A percentile compares a stretch with the other conserved stretches of the same genome.
These are phyloP conservation scores for Citrus hindsii DNA, from an alignment of 345 rosid genomes.

Conservation along the genomic window DNA sequence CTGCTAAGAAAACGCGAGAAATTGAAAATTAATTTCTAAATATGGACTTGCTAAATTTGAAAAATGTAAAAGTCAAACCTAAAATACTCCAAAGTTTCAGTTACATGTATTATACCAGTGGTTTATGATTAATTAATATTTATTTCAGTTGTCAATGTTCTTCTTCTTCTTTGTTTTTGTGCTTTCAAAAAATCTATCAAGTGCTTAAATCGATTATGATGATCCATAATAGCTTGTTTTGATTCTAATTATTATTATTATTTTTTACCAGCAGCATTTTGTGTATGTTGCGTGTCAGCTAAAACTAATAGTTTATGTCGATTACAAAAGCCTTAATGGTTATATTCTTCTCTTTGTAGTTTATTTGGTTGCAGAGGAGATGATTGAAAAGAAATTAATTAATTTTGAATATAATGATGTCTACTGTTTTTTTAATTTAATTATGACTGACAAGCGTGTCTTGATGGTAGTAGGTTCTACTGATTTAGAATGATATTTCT, in stretches of 20 bases:
- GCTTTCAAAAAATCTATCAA: neutral
- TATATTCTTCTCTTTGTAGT: neutral
- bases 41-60: neutral
- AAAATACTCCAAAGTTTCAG: neutral
- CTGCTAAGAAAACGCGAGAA: neutral
- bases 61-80: neutral
- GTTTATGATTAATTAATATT: neutral
- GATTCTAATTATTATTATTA: neutral
- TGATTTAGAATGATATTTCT: neutral
- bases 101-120: neutral
- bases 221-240: neutral
- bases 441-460: neutral
- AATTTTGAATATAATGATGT: neutral
- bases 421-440: neutral
- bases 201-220: neutral
- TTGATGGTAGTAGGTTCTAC: neutral
- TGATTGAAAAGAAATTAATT: neutral
- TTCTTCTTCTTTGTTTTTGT: neutral
- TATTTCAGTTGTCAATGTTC: neutral
- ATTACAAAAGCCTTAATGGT: neutral
- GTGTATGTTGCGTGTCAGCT: neutral
- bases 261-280: neutral
- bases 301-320: neutral
- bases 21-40: neutral
- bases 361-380: neutral